Conservation (phyloP, 768 basidiomycete species). For the Podaxis sp. region DNA sequence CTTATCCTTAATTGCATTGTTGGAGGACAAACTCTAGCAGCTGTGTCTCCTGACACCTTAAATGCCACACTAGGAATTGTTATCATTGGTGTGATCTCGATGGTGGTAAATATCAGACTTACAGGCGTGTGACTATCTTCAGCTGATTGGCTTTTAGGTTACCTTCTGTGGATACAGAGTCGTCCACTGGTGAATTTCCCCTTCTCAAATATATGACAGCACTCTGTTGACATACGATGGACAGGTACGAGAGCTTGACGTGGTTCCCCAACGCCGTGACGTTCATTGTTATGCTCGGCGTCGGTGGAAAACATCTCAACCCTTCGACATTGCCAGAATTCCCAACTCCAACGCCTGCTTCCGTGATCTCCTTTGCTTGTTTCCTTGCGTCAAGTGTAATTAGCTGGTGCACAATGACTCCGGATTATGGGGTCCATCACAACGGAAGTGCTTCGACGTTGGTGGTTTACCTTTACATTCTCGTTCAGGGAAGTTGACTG, state of each 20-base stretch:
- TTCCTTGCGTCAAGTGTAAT: conserved; percentile 37
- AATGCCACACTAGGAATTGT: conserved; percentile 39
- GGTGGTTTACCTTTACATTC: conserved; percentile 8
- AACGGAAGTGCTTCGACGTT: conserved; percentile 47
- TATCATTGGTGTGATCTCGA: conserved; percentile 35
- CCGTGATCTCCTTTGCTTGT: conserved; percentile 34
- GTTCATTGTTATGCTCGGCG: conserved; percentile 61
- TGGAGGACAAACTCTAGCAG: conserved; percentile 65
- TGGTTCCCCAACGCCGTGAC: conserved; percentile 70
- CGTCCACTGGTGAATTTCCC: conserved; percentile 47
- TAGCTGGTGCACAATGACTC: conserved; percentile 41
- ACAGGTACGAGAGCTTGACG: conserved; percentile 51
- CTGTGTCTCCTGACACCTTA: conserved; percentile 39
- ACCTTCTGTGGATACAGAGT: conserved; percentile 66
- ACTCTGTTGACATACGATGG: not conserved
- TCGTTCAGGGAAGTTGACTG: not conserved
- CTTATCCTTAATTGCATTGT: conserved; percentile 66
- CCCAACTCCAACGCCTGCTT: conserved; percentile 27
- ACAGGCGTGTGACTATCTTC: not conserved
- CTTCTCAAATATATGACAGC: not conserved
- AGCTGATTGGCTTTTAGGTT: conserved; percentile 24
- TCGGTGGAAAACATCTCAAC: conserved; percentile 60
- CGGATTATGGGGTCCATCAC: conserved; percentile 47
- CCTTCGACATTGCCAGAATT: conserved; percentile 27
- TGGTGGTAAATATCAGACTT: conserved; percentile 25